phyloP scores from a whole-genome alignment of 2,329 filamentous ascomycete species.

The Aureobasidium sp. region DNA sequence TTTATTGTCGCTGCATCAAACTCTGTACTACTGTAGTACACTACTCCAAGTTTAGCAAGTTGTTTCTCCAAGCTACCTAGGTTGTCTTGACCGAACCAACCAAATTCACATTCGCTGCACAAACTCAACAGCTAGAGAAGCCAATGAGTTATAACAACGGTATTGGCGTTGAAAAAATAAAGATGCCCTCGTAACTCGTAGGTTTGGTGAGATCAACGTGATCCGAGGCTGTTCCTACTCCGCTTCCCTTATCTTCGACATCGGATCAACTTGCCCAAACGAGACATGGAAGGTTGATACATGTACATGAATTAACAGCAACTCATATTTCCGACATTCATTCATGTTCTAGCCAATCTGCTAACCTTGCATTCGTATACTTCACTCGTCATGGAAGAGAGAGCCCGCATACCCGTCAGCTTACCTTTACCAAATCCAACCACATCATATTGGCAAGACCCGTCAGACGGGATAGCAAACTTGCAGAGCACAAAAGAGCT shows the following conservation, averaged over 20 bases:
- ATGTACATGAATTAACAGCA: background rate
- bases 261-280: background rate
- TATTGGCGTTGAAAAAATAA: no score
- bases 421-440: conserved; percentile 28
- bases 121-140: background rate
- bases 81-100: background rate
- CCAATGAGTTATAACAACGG: background rate
- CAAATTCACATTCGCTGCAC: background rate
- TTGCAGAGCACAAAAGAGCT: conserved; percentile 20
- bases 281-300: background rate
- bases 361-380: no score
- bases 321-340: no score
- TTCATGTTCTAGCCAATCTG: background rate
- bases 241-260: background rate
- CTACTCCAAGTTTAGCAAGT: background rate
- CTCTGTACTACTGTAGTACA: background rate
- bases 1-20: background rate
- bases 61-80: background rate
- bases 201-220: background rate
- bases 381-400: conserved; percentile 3
- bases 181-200: background rate
- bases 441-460: conserved; percentile 34
- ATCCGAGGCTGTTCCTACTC: background rate
- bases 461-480: conserved; percentile 30
- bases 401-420: conserved; percentile 15